These are phyloP conservation scores for Pleurotus cornucopiae DNA, from an alignment of 768 basidiomycete genomes.

Conservation along the genomic window DNA sequence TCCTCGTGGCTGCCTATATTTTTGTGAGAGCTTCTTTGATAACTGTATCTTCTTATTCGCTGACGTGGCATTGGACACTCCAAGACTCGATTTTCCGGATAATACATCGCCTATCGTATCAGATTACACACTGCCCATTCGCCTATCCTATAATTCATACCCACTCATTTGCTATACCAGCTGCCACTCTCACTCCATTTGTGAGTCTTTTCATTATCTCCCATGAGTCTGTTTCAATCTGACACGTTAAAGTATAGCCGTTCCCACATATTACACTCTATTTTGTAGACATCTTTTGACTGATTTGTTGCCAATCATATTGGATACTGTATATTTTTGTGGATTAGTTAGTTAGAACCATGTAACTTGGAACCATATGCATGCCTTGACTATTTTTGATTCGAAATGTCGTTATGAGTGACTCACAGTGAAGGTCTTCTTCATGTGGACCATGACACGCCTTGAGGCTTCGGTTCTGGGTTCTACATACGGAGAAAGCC, in stretches of 20 bases:
- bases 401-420: not conserved
- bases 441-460: not conserved
- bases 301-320: not conserved
- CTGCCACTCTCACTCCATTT: conserved; percentile 19
- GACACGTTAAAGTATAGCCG: conserved; percentile 1
- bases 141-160: conserved; percentile 25
- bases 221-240: not conserved
- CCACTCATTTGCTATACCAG: conserved; percentile 33
- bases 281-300: conserved; percentile 2
- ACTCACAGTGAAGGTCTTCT: not conserved
- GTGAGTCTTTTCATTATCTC: conserved; percentile 11
- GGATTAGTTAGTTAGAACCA: not conserved
- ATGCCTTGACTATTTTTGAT: not conserved
- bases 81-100: not conserved
- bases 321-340: not conserved
- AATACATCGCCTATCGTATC: not conserved
- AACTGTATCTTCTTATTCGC: not conserved
- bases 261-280: conserved; percentile 3
- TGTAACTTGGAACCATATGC: not conserved
- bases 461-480: not conserved
- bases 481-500: not conserved
- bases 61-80: not conserved
- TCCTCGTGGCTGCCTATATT: not conserved
- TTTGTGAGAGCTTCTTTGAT: not conserved
- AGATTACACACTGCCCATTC: conserved; percentile 7